A percentile compares a stretch with the other conserved stretches of the same genome.
These are phyloP conservation scores for Pichia sp. DNA, from an alignment of 1,139 yeast species.

Conservation along the genomic window DNA sequence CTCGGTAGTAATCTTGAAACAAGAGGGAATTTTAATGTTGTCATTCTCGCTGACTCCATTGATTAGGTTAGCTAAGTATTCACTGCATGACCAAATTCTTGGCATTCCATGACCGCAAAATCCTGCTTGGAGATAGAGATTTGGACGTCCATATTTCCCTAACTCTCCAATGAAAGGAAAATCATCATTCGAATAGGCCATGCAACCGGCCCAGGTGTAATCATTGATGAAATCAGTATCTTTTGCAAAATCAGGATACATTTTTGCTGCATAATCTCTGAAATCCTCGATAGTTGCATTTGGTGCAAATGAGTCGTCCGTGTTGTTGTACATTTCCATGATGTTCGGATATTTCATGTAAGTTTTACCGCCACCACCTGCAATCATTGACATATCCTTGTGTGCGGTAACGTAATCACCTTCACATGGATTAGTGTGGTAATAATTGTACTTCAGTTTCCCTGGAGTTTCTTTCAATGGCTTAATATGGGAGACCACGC, in stretches of 20 bases:
- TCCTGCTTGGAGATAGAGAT: constrained; percentile 33
- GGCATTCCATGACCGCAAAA: constrained; percentile 47
- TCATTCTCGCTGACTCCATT: not conserved
- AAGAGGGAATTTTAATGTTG: constrained; percentile 8
- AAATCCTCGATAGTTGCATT: constrained; percentile 17
- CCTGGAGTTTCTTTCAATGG: constrained; percentile 5
- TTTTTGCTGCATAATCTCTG: constrained; percentile 18
- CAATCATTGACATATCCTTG: constrained; percentile 25
- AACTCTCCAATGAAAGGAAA: constrained; percentile 32
- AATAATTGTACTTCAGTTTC: constrained; percentile 20
- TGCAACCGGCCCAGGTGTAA: constrained; percentile 33
- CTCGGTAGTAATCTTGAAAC: constrained; percentile 9
- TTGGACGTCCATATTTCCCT: constrained; percentile 19
- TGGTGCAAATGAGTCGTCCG: constrained; percentile 23
- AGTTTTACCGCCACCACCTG: constrained; percentile 24
- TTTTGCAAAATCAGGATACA: constrained; percentile 19
- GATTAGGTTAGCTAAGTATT: constrained; percentile 19
- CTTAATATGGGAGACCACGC: constrained; percentile 23
- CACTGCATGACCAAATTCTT: constrained; percentile 29
- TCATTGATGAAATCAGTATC: constrained; percentile 16
- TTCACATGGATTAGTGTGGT: constrained; percentile 19
- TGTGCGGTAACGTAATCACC: constrained; percentile 26
- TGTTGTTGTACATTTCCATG: constrained; percentile 18
- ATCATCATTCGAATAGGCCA: constrained; percentile 33
- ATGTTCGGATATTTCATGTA: constrained; percentile 12